phyloP scores from a whole-genome alignment of 2,329 filamentous ascomycete genomes.

The Colletotrichum theobromicola region DNA sequence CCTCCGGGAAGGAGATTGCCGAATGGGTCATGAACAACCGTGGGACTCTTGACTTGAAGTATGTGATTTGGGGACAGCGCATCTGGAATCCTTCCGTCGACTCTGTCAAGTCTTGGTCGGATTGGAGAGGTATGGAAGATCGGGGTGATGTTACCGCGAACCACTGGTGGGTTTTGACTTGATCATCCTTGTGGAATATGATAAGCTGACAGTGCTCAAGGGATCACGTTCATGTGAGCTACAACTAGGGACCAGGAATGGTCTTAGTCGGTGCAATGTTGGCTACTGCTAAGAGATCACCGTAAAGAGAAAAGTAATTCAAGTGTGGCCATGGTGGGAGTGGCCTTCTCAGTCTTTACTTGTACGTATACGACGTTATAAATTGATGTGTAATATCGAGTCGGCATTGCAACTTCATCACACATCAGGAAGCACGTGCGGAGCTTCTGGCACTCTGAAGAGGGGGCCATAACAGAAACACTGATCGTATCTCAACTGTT shows the following conservation, averaged over 20 bases:
- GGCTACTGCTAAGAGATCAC: background rate
- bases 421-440: background rate
- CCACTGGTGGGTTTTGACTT: slow-evolving; percentile 40
- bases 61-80: slow-evolving; percentile 55
- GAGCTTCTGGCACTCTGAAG: background rate
- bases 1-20: slow-evolving; percentile 47
- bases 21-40: slow-evolving; percentile 55
- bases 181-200: fast-evolving
- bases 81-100: slow-evolving; percentile 48
- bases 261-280: background rate
- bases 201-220: background rate
- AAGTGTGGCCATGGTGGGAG: background rate
- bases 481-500: fast-evolving
- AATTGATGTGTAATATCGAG: background rate
- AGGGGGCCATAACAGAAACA: background rate
- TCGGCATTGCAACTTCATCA: background rate
- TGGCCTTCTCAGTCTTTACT: no score
- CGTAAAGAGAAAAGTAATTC: background rate
- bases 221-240: slow-evolving; percentile 36
- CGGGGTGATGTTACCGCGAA: slow-evolving; percentile 44
- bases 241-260: slow-evolving; percentile 15
- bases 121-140: slow-evolving; percentile 49
- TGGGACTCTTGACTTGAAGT: slow-evolving; percentile 45
- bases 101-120: slow-evolving; percentile 40
- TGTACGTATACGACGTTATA: background rate